A percentile compares a stretch with the other conserved stretches of the same genome.
phyloP scores from a whole-genome alignment of 2,329 filamentous ascomycete genomes.

The Corinectria fuckeliana region DNA sequence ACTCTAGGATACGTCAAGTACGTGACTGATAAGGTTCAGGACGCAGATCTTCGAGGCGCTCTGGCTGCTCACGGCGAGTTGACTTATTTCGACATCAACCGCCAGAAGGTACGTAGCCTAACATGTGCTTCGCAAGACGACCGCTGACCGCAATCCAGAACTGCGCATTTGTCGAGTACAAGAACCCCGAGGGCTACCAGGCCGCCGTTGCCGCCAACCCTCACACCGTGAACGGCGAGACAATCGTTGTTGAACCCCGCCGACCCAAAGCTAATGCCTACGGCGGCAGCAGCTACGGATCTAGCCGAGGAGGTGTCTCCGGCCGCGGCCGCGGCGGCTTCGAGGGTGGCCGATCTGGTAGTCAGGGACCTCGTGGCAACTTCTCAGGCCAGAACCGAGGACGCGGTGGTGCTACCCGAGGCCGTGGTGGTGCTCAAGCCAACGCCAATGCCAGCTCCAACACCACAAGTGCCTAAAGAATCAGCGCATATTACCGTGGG shows the following conservation, averaged over 20 bases:
- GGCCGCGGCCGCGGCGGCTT: conserved; percentile 72
- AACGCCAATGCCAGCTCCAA: neutral
- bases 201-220: conserved; percentile 85
- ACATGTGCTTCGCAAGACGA: neutral
- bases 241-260: conserved; percentile 87
- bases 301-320: conserved; percentile 65
- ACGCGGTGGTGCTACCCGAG: conserved; percentile 70
- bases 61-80: conserved; percentile 77
- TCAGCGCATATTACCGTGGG: conserved; percentile 13
- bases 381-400: conserved; percentile 72
- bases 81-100: conserved; percentile 78
- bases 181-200: conserved; percentile 78
- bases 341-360: conserved; percentile 64
- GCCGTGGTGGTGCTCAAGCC: conserved; percentile 65
- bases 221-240: conserved; percentile 81
- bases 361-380: conserved; percentile 70
- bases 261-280: conserved; percentile 76
- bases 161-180: conserved; percentile 96
- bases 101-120: conserved; percentile 73
- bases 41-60: conserved; percentile 72
- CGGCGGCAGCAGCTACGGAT: conserved; percentile 71
- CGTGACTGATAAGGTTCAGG: conserved; percentile 86
- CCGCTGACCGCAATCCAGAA: conserved; percentile 63
- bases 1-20: conserved; percentile 94
- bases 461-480: conserved; percentile 54